Evolutionary conservation across 768 basidiomycete genomes (phyloP).

Genomic region (Rhizopogon vesiculosus): DNA sequence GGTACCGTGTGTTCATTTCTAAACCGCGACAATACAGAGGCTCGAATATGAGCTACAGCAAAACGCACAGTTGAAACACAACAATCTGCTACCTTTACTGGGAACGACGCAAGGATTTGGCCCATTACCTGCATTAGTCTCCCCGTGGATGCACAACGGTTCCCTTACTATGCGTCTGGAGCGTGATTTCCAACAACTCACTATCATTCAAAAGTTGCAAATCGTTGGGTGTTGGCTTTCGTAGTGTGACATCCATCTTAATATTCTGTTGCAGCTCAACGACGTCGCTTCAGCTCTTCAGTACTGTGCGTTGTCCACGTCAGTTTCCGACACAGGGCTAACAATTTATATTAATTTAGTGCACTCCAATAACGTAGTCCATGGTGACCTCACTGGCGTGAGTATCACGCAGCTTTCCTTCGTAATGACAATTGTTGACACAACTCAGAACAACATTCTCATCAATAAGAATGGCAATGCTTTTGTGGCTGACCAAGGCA

Average conservation of each 20-base stretch:
- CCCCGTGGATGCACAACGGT: conserved; percentile 14
- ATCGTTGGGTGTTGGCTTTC: conserved; percentile 6
- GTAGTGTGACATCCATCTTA: background rate
- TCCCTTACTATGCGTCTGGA: conserved; percentile 8
- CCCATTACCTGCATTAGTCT: conserved; percentile 15
- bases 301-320: background rate
- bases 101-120: conserved; percentile 28
- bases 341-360: background rate
- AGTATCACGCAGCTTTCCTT: background rate
- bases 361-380: conserved; percentile 12
- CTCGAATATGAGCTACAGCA: conserved; percentile 29
- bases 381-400: conserved; percentile 31
- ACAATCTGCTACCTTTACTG: conserved; percentile 30
- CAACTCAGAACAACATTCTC: conserved; percentile 1
- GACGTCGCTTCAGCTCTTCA: conserved; percentile 1
- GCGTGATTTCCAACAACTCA: background rate
- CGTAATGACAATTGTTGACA: background rate
- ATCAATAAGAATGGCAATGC: background rate
- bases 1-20: background rate
- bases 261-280: background rate
- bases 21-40: background rate
- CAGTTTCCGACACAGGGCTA: background rate
- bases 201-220: conserved; percentile 9
- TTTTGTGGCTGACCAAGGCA: conserved; percentile 33
- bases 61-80: conserved; percentile 11